Percentiles rank a stretch among this genome's conserved stretches.
These are phyloP conservation scores for Tricholoma sp. DNA, from an alignment of 768 basidiomycete genomes.

Conservation along the genomic window DNA sequence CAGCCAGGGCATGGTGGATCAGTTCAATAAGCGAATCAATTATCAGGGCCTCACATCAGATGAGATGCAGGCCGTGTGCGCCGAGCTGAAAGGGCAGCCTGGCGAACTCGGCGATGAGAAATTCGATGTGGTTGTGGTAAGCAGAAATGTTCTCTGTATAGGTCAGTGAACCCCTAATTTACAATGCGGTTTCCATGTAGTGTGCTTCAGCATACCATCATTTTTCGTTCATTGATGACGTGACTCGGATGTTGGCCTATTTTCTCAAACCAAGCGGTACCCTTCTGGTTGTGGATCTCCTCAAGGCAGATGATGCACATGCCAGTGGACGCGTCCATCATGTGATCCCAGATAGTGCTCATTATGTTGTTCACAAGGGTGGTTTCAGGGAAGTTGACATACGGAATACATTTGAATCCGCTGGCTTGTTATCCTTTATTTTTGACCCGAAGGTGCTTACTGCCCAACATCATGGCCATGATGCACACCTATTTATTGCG, in stretches of 20 bases:
- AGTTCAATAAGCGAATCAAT: conserved; percentile 50
- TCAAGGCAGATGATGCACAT: conserved; percentile 10
- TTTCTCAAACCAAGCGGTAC: conserved; percentile 60
- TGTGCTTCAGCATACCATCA: conserved; percentile 69
- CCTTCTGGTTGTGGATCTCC: conserved; percentile 53
- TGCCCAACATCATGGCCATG: conserved; percentile 26
- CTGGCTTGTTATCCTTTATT: conserved; percentile 43
- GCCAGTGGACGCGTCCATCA: neutral
- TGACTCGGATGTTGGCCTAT: conserved; percentile 46
- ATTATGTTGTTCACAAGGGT: conserved; percentile 42
- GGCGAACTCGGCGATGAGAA: conserved; percentile 43
- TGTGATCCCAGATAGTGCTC: neutral
- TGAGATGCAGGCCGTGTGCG: conserved; percentile 62
- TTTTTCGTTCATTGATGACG: conserved; percentile 42
- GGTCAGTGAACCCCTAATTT: neutral
- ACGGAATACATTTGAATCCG: conserved; percentile 42
- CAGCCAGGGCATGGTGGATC: conserved; percentile 63
- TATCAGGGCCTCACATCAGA: conserved; percentile 61
- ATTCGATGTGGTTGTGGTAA: conserved; percentile 70
- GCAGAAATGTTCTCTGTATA: conserved; percentile 19
- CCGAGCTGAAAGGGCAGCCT: conserved; percentile 41
- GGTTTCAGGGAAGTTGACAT: conserved; percentile 52
- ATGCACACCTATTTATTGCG: conserved; percentile 51
- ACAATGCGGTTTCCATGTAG: conserved; percentile 27
- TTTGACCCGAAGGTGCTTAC: conserved; percentile 28